Evolutionary conservation across 371 early-diverging fungal species (phyloP), one percentile per base, ranked within the genome.

Genomic region (Pancytospora epiphaga): DNA sequence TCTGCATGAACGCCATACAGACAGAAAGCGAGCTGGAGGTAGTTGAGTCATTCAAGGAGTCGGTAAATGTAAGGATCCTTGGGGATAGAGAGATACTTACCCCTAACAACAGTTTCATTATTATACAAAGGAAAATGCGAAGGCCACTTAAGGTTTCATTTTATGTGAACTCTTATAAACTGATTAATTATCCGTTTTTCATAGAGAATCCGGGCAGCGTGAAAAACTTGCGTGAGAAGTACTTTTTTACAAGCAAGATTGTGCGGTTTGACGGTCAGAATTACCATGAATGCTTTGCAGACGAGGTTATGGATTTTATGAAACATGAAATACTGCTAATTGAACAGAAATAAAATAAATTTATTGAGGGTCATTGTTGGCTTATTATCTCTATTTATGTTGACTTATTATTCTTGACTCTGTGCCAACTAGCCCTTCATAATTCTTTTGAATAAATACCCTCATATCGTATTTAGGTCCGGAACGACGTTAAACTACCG

Each of bases 171-270:
- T 9, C n/a, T 6, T 60, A 58, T n/a, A 22, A 66, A 22, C 60
- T 67, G 4, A 36, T 64, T 3, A 54, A 61, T 19, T 67, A 67
- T 32, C 68, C 68, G 22, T 62, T 67, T 32, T 36, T 67, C 3
- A 22, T 67, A 3, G 68, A 67, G 29, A 67, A 58, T 27, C 62
- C 56, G 36, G 32, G 51, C 9, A 58, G 32, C 3, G 36, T 67
- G 22, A 19, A 4, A 38, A 34, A 43, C 2, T 50, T 67, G 3
- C 43, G 62, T n/a, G n/a, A 54, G 29, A 67, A 38, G 29, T 67
- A 58, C 36, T 58, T 62, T 18, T 25, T 67, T 27, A 27, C 32
- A 6, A 54, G 9, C 32, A 67, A 40, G 56, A 67, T 67, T 32
- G 64, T 64, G 4, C 43, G n/a, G 29, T 58, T 32, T 32, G 39